phyloP scores from a whole-genome alignment of 2,329 filamentous ascomycete species.

The Pseudopyrenochaeta lycopersici region DNA sequence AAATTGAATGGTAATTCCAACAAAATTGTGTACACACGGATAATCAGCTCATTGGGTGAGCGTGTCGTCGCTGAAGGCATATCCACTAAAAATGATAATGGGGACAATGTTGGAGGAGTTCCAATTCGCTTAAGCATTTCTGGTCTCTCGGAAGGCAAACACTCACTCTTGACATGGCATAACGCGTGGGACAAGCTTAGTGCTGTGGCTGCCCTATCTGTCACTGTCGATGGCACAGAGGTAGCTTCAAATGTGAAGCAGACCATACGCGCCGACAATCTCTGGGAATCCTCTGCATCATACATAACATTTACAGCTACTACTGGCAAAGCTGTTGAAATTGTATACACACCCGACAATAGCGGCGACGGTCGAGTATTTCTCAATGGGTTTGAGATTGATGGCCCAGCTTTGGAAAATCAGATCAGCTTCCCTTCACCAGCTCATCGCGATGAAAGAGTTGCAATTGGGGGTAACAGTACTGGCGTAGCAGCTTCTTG shows the following conservation, averaged over 20 bases:
- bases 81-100: conserved; percentile 30
- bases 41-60: conserved; percentile 38
- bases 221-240: conserved; percentile 34
- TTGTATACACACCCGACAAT: conserved; percentile 22
- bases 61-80: conserved; percentile 39
- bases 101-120: conserved; percentile 15
- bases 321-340: conserved; percentile 28
- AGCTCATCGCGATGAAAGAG: conserved; percentile 39
- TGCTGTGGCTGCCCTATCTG: conserved; percentile 24
- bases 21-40: conserved; percentile 34
- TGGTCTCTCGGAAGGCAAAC: conserved; percentile 36
- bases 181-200: conserved; percentile 42
- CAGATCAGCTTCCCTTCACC: conserved; percentile 41
- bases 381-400: conserved; percentile 45
- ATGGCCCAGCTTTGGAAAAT: conserved; percentile 25
- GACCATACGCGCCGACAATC: conserved; percentile 39
- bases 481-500: conserved; percentile 28
- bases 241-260: conserved; percentile 18
- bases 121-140: conserved; percentile 35
- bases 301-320: conserved; percentile 34
- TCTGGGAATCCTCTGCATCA: conserved; percentile 42
- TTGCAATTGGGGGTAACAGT: conserved; percentile 26
- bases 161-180: conserved; percentile 40
- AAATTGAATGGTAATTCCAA: conserved; percentile 33
- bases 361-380: conserved; percentile 30